Evolutionary conservation across 2,329 filamentous ascomycete genomes (phyloP), one percentile per base, ranked within the genome.

Genomic region (Cladosporium velox): DNA sequence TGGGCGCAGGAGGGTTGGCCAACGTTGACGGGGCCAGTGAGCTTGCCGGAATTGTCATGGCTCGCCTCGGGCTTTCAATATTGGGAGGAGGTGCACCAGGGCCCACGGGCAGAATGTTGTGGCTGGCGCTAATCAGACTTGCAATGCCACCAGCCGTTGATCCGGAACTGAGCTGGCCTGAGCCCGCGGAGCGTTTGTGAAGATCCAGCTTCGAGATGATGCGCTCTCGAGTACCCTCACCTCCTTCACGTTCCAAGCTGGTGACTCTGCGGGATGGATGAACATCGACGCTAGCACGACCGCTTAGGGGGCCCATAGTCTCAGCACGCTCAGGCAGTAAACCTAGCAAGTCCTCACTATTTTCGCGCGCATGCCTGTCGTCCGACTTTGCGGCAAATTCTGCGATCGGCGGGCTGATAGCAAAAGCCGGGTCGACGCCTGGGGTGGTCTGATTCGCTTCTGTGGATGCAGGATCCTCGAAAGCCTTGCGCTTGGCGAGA

Each of bases 121-220:
- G 91, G 73, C 91, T 95, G 38, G 92, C 90, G 65, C 92, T 92
- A 69, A 97, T 93, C 61, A 97, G 83, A 76, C 91, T 91, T 41
- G 92, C 91, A 71, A 97, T 93, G 32, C 93, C 93, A 65, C 84
- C 83, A 24, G 86, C 84, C 14, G 84, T 77, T 30, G 80, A 80
- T 63, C 76, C 79, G 0, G 65, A 54, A 32, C 58, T 41, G 12
- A 55, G 24, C 24, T 63, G 60, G 5, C 61, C 61, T 30, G 72
- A 68, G 21, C 89, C 86, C 7, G 88, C 87, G 44, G 89, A 84
- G 75, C 94, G 96, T 70, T 94, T 88, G 77, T 96, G 91, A 66
- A 97, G 83, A 77, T 97, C 94, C 54, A 97, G 85, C 78, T 93
- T 97, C 76, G 96, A 92, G 77, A 97, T 97, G 69, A 98, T 92